Evolutionary conservation across 129 eudicot genomes (phyloP), one percentile per base, ranked within the genome.

Genomic region (Helianthus tuberosus): DNA sequence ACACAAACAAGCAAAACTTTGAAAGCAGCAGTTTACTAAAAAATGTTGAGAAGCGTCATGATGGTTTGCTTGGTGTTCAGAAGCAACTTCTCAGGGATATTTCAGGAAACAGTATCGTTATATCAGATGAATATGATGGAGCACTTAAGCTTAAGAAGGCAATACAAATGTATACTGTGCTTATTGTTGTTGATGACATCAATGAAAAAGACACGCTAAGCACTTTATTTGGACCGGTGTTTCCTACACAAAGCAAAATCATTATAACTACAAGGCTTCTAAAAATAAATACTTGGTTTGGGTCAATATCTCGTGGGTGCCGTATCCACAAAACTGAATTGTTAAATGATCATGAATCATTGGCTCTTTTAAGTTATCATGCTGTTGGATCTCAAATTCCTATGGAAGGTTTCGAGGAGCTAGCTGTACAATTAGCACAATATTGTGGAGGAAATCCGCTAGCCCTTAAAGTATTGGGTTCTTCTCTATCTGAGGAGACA

Each of bases 391-490:
- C 64, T 15, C 63, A 20, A 7, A 11, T 14, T 55, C 62, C 62
- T 5, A 16, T 16, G 10, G n/a, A 54, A 54, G 61, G 61, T 15
- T 54, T 54, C 2, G 6, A 9, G 25, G 60, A 78, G 23, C 58
- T 27, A 0, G 65, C 67, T 3, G 32, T 1, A 11, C 53, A n/a
- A 52, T 47, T 71, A 20, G 59, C 64, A n/a, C 3, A 49, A 11
- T 62, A 35, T 13, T 77, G 82, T 69, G 71, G 29, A 14, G 82
- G 82, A 8, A 55, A 55, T 20, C 62, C 62, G 3, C 35, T 55
- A 55, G 62, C 62, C 17, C 62, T 55, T 55, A 43, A 59, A 10
- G 68, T 77, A 55, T 32, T 77, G 71, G 82, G 79, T 38, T 64
- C 68, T 64, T 64, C 50, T 64, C 14, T 64, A 39, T 64, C 6